Evolutionary conservation across 1,284 basidiomycete genomes (phyloP).

Genomic region (Wolfiporia cocos): DNA sequence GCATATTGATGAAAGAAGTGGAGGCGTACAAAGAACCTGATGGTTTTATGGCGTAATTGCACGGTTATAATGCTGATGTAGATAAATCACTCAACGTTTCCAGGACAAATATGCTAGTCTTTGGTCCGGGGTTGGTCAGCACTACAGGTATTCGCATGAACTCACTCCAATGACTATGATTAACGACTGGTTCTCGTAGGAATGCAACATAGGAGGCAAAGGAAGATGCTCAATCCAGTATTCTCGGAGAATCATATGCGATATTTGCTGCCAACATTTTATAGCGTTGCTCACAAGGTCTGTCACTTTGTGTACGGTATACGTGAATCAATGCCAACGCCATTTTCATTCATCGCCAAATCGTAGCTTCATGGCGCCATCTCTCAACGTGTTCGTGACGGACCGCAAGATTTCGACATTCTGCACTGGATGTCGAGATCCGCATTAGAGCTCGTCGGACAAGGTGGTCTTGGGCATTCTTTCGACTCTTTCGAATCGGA

Average conservation of each 20-base stretch:
- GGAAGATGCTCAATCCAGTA: conserved; percentile 11
- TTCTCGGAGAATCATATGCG: conserved; percentile 13
- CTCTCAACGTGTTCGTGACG: not conserved
- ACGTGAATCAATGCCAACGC: not conserved
- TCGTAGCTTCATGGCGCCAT: not conserved
- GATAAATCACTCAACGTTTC: not conserved
- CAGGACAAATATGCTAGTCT: not conserved
- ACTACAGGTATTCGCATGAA: not conserved
- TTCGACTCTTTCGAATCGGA: conserved; percentile 26
- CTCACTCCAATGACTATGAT: not conserved
- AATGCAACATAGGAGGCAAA: conserved; percentile 9
- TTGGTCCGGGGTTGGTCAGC: not conserved
- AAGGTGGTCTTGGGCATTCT: conserved; percentile 31
- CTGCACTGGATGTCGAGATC: too few species aligned
- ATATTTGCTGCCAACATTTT: conserved; percentile 10
- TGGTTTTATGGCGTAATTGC: not conserved
- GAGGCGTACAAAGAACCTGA: not conserved
- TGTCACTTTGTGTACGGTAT: not conserved
- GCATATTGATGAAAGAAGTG: not conserved
- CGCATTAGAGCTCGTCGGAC: not conserved
- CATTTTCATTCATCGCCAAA: not conserved
- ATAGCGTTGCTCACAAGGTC: conserved; percentile 6
- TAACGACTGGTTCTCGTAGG: conserved; percentile 1
- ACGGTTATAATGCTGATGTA: not conserved
- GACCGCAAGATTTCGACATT: too few species aligned